These are phyloP conservation scores for Trypanosoma lewisi DNA, from an alignment of 208 protist species.

Conservation along the genomic window DNA sequence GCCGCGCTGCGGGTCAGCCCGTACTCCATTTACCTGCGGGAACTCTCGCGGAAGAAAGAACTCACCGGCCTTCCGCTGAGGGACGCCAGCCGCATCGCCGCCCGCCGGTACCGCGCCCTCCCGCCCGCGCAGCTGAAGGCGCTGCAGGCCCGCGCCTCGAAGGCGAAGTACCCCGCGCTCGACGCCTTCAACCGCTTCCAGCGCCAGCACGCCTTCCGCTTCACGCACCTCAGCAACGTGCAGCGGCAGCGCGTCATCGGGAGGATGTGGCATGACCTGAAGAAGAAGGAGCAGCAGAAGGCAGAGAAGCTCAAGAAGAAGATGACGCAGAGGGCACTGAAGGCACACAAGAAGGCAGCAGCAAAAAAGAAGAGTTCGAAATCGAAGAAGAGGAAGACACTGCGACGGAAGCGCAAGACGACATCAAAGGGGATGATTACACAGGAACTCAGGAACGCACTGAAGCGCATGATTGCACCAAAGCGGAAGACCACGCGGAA, in stretches of 20 bases:
- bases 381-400: conserved; percentile 24
- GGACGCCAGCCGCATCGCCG: conserved; percentile 16
- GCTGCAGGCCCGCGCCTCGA: conserved; percentile 37
- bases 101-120: conserved; percentile 49
- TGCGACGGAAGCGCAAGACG: conserved; percentile 1
- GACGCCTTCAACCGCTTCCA: conserved; percentile 79
- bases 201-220: conserved; percentile 47
- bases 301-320: conserved; percentile 14
- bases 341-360: conserved; percentile 13
- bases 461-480: neutral
- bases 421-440: neutral
- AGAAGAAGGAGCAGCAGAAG: conserved; percentile 34
- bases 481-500: neutral
- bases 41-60: conserved; percentile 35
- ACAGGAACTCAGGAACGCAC: neutral
- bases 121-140: conserved; percentile 32
- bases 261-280: conserved; percentile 61
- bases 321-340: conserved; percentile 23
- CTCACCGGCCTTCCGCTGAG: conserved; percentile 22
- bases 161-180: conserved; percentile 51
- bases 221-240: conserved; percentile 50
- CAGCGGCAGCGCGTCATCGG: conserved; percentile 66
- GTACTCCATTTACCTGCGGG: conserved; percentile 64
- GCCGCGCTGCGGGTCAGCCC: conserved; percentile 45
- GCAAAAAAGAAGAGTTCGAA: neutral